These are phyloP conservation scores for Triticum aestivum DNA, from an alignment of 176 grass and related monocot species.

Conservation along the genomic window DNA sequence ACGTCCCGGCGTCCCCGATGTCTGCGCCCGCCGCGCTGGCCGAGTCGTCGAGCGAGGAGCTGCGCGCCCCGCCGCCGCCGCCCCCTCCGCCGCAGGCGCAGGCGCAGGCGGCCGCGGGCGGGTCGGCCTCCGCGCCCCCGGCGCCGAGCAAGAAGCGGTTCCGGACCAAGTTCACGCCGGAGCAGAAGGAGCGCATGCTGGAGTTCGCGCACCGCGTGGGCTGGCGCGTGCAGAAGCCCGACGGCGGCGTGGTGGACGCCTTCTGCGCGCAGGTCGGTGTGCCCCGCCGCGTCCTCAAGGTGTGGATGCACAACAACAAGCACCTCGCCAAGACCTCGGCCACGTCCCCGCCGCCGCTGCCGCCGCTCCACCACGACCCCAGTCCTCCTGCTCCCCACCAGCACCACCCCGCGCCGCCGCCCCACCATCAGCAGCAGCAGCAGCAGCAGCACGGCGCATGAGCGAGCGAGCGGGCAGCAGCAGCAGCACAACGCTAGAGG, in stretches of 20 bases:
- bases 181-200: conserved; percentile 83
- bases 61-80: neutral
- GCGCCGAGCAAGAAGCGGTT: conserved; percentile 65
- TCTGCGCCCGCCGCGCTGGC: conserved; percentile 40
- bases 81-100: neutral
- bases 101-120: conserved; percentile 32
- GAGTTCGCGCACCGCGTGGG: conserved; percentile 80
- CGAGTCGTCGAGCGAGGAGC: conserved; percentile 62
- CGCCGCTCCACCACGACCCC: neutral
- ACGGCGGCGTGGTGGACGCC: conserved; percentile 48
- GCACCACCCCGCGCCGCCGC: neutral
- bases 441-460: conserved; percentile 37
- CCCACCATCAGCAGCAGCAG: conserved; percentile 2
- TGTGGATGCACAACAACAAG: conserved; percentile 99
- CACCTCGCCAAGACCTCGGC: conserved; percentile 51
- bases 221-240: conserved; percentile 87
- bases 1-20: conserved; percentile 23
- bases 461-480: neutral
- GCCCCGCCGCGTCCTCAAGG: conserved; percentile 86
- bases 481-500: conserved; percentile 25
- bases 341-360: neutral
- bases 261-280: conserved; percentile 78
- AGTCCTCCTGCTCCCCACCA: neutral
- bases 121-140: conserved; percentile 36
- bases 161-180: conserved; percentile 86